phyloP scores from a whole-genome alignment of 306 rosid species.

The Hippophae rhamnoides region DNA sequence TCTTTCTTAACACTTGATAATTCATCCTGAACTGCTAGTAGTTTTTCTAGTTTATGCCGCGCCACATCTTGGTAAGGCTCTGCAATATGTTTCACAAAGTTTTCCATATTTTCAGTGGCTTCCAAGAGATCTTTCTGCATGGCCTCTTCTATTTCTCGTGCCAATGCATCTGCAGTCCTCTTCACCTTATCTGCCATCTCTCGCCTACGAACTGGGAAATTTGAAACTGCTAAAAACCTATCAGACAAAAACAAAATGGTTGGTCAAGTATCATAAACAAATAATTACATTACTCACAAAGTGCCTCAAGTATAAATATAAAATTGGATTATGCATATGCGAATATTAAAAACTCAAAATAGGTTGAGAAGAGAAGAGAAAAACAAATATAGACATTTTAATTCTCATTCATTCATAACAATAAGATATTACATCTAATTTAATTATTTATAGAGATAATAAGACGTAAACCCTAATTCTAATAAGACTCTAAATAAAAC shows the following conservation, averaged over 20 bases:
- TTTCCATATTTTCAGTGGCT: slow-evolving; percentile 48
- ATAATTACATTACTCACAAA: not conserved
- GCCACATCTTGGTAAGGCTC: slow-evolving; percentile 71
- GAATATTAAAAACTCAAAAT: too few relatives aligned
- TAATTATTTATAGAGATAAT: too few relatives aligned
- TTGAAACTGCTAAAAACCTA: slow-evolving; percentile 67
- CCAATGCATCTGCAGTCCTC: slow-evolving; percentile 57
- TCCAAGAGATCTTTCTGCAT: slow-evolving; percentile 76
- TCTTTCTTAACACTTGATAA: slow-evolving; percentile 50
- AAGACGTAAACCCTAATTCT: too few relatives aligned
- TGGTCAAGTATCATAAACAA: not conserved
- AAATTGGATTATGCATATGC: too few relatives aligned
- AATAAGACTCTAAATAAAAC: too few relatives aligned
- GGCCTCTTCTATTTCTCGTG: slow-evolving; percentile 70
- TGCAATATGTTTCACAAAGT: slow-evolving; percentile 39
- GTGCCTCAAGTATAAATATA: not conserved
- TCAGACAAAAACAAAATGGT: not conserved
- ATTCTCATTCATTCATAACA: too few relatives aligned
- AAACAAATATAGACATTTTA: too few relatives aligned
- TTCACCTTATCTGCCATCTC: slow-evolving; percentile 63
- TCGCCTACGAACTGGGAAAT: slow-evolving; percentile 63
- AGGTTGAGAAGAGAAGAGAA: too few relatives aligned
- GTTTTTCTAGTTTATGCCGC: slow-evolving; percentile 57
- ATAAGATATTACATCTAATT: too few relatives aligned
- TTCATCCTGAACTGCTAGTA: slow-evolving; percentile 52